Percentiles rank a stretch among this genome's conserved stretches.
These are phyloP conservation scores for Moesziomyces antarcticus DNA, from an alignment of 1,284 basidiomycete species.

Conservation along the genomic window DNA sequence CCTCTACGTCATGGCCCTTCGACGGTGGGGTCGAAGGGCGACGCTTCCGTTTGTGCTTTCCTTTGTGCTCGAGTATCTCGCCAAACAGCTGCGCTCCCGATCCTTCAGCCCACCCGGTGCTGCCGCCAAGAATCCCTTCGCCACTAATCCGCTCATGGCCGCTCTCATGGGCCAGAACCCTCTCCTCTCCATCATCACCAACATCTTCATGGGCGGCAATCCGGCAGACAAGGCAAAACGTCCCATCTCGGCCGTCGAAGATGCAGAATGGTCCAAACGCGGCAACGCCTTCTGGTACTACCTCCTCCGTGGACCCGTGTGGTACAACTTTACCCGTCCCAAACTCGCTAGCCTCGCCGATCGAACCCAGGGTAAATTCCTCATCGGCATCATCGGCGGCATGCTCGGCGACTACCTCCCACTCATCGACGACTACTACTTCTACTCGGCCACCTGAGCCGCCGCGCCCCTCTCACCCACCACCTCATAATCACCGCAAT, in stretches of 20 bases:
- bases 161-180: conserved; percentile 59
- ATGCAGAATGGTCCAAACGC: conserved; percentile 79
- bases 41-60: conserved; percentile 55
- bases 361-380: conserved; percentile 75
- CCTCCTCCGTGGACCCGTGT: conserved; percentile 86
- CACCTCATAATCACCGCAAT: not conserved
- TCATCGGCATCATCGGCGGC: conserved; percentile 80
- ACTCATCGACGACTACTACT: conserved; percentile 93
- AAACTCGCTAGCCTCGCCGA: conserved; percentile 77
- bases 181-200: conserved; percentile 53
- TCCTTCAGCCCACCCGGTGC: conserved; percentile 28
- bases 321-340: conserved; percentile 83
- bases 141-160: conserved; percentile 53
- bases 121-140: conserved; percentile 13
- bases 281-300: conserved; percentile 86
- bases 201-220: conserved; percentile 42
- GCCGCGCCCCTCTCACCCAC: not conserved
- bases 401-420: conserved; percentile 90
- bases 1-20: conserved; percentile 59
- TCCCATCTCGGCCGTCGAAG: conserved; percentile 67
- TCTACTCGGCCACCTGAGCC: conserved; percentile 71
- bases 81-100: conserved; percentile 48
- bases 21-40: conserved; percentile 54
- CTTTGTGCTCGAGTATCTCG: conserved; percentile 54
- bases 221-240: conserved; percentile 38